Conservation (phyloP, 805 yeast species). For the Maudiozyma bulderi region DNA sequence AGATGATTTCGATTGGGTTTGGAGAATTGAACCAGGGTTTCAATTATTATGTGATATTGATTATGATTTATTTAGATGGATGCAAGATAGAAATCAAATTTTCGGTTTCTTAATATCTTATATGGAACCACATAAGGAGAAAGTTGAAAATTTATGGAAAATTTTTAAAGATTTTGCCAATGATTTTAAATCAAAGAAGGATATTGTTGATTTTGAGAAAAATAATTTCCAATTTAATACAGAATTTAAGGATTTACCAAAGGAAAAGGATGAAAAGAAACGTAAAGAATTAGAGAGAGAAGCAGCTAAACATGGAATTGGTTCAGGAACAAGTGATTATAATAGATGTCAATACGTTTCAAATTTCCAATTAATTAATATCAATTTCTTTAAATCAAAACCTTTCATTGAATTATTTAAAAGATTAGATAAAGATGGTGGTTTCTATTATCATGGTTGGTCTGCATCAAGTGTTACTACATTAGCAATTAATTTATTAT, state of each 20-base stretch:
- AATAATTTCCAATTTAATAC: constrained; percentile 60
- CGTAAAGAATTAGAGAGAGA: not conserved
- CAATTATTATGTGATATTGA: constrained; percentile 63
- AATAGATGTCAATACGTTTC: constrained; percentile 82
- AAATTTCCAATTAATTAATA: constrained; percentile 64
- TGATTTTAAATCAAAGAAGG: constrained; percentile 32
- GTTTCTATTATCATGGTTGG: constrained; percentile 80
- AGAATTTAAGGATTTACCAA: constrained; percentile 33
- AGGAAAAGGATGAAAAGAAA: constrained; percentile 30
- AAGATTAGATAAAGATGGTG: constrained; percentile 56
- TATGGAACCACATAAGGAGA: constrained; percentile 55
- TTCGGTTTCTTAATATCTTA: constrained; percentile 67
- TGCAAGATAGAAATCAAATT: constrained; percentile 57
- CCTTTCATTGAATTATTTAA: constrained; percentile 57
- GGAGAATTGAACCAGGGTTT: constrained; percentile 84
- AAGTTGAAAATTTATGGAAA: constrained; percentile 60
- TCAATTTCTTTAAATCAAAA: constrained; percentile 59
- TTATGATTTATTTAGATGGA: constrained; percentile 64
- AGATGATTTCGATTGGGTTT: constrained; percentile 64
- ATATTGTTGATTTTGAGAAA: constrained; percentile 40
- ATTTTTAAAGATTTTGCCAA: constrained; percentile 51
- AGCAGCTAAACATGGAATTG: not conserved
- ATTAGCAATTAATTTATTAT: constrained; percentile 61
- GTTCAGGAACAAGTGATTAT: constrained; percentile 27
- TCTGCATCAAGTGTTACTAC: constrained; percentile 81